A percentile compares a stretch with the other conserved stretches of the same genome.
Evolutionary conservation across 176 grass and related monocot genomes (phyloP).

Genomic region (Raddia distichophylla): DNA sequence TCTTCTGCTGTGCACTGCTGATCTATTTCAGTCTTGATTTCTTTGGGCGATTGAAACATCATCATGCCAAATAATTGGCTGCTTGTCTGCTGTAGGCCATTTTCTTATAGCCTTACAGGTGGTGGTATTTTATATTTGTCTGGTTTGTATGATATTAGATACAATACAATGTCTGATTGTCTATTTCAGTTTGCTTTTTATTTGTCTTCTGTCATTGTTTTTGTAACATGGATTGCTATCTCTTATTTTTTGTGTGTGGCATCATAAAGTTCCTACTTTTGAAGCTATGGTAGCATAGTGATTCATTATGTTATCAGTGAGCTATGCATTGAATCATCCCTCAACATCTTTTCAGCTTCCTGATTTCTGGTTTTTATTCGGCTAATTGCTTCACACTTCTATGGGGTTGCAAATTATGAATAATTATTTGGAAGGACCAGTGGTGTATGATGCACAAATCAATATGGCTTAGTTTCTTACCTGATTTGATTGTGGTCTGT

Average conservation of each 20-base stretch:
- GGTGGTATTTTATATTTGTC: background rate
- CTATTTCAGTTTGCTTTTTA: background rate
- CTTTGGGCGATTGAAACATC: background rate
- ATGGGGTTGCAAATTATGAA: constrained; percentile 7
- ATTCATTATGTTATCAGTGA: constrained; percentile 12
- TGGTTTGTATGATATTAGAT: background rate
- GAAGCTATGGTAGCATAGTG: background rate
- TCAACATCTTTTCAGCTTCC: background rate
- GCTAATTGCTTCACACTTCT: constrained; percentile 22
- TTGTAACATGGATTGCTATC: background rate
- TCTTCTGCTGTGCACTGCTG: background rate
- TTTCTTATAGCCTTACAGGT: too few species aligned
- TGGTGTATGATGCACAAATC: constrained; percentile 15
- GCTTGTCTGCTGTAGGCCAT: background rate
- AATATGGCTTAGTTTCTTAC: constrained; percentile 24
- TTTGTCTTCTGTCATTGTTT: background rate
- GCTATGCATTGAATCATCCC: background rate
- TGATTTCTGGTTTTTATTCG: background rate
- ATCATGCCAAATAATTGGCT: background rate
- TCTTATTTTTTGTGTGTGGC: background rate
- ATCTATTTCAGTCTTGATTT: background rate
- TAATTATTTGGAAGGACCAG: background rate
- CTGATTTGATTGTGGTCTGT: constrained; percentile 25
- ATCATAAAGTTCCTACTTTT: background rate
- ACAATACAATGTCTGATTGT: background rate